phyloP scores from a whole-genome alignment of 495 filamentous ascomycete species.

The Annulohypoxylon moriforme region DNA sequence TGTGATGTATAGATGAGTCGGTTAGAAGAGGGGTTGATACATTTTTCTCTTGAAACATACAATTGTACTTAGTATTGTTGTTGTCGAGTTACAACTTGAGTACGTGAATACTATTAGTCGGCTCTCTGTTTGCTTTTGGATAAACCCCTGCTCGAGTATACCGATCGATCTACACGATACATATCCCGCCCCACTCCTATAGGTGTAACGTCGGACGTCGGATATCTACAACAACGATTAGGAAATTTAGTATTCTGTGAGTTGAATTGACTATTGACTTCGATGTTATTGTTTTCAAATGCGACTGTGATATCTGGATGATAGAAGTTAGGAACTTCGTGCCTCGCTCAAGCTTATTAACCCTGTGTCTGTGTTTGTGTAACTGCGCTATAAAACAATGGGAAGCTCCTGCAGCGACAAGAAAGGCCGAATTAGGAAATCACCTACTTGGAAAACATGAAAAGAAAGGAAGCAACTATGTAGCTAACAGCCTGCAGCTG shows the following conservation, averaged over 20 bases:
- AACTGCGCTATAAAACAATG: neutral
- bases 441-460: slow-evolving; percentile 6
- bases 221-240: slow-evolving; percentile 1
- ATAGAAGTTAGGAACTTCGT: neutral
- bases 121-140: slow-evolving; percentile 10
- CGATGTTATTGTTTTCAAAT: neutral
- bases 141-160: slow-evolving; percentile 25
- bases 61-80: neutral
- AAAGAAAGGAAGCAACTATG: slow-evolving; percentile 35
- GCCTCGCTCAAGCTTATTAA: neutral
- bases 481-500: slow-evolving; percentile 18
- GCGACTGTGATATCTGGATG: neutral
- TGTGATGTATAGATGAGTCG: slow-evolving; percentile 17
- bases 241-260: slow-evolving; percentile 12
- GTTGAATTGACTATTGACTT: neutral
- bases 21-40: slow-evolving; percentile 1
- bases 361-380: neutral
- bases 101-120: neutral
- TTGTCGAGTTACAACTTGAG: slow-evolving; percentile 2
- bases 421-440: neutral
- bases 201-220: slow-evolving; percentile 18
- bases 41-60: neutral
- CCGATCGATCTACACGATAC: slow-evolving; percentile 19
- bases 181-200: slow-evolving; percentile 23
- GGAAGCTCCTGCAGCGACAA: neutral